A percentile compares a stretch with the other conserved stretches of the same genome.
phyloP scores from a whole-genome alignment of 176 grass and related monocot species.

The Zoysia pacifica region DNA sequence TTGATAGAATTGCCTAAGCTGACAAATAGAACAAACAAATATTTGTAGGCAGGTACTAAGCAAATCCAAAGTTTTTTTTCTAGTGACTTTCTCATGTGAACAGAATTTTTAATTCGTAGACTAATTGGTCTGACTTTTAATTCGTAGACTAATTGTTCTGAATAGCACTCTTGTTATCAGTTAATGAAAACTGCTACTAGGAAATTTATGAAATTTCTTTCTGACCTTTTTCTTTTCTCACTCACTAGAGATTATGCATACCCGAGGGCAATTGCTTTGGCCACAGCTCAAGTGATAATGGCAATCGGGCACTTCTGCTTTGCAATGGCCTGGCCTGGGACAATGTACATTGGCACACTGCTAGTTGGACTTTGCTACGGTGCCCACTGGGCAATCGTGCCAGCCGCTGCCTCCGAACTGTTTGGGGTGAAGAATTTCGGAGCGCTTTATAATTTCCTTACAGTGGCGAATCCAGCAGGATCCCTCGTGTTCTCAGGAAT shows the following conservation, averaged over 20 bases:
- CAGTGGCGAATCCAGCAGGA: conserved; percentile 72
- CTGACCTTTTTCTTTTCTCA: background rate
- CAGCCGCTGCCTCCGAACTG: conserved; percentile 57
- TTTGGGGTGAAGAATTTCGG: conserved; percentile 79
- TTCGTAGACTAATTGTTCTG: background rate
- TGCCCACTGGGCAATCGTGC: conserved; percentile 65
- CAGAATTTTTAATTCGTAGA: background rate
- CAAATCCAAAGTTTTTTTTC: background rate
- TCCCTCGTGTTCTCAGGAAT: conserved; percentile 91
- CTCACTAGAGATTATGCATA: conserved; percentile 68
- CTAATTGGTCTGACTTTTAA: background rate
- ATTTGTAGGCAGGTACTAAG: background rate
- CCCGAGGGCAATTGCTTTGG: conserved; percentile 79
- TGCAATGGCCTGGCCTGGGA: conserved; percentile 68
- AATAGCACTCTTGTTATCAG: background rate
- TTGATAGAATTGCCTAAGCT: background rate
- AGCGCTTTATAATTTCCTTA: conserved; percentile 65
- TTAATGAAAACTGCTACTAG: background rate
- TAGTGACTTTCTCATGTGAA: background rate
- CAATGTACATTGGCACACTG: conserved; percentile 59
- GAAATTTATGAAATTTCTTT: conserved; percentile 2
- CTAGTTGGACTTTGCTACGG: conserved; percentile 60
- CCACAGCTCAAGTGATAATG: conserved; percentile 71
- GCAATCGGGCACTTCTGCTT: conserved; percentile 81
- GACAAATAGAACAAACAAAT: conserved; percentile 7